Evolutionary conservation across 139 green algal genomes (phyloP), one percentile per base, ranked within the genome.

Genomic region (Closterium sp.): DNA sequence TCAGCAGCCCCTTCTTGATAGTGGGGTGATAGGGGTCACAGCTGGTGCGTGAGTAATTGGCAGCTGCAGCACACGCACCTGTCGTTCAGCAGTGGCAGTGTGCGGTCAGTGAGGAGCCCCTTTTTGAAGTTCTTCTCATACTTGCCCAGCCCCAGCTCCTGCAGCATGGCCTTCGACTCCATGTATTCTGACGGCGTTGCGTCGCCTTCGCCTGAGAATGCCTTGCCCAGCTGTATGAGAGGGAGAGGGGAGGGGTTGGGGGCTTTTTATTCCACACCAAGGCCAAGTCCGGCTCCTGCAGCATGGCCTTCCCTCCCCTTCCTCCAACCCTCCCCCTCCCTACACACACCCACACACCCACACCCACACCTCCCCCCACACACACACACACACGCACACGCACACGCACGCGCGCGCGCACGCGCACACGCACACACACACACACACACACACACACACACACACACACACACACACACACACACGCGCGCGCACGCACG

Each of bases 71-170:
- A n/a, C 62, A 87, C 91, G 4, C 62, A 94, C 89, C 90, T 94
- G 22, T 95, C 95, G 24, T 92, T 95, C 30, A 96, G 70, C n/a
- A 95, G 91, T 5, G 90, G 34, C 84, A 99, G 97, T 29, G 97
- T 99, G 70, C 94, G 96, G 95, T 99, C 98, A 31, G 96, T 98
- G 10, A 99, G 95, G 94, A 96, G 91, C 5, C 95, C 97, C 90
- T 97, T 97, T 94, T 97, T 98, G 79, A 99, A 94, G 90, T 99
- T 99, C 92, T 98, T 97, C 88, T 98, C 95, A 91, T 98, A 99
- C 90, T 99, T 98, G 95, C 98, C 31, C 10, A 99, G 94, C 6
- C 97, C 97, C 30, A 99, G 94, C 1, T 89, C 95, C n/a, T 92
- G 94, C 9, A 99, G 96, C 97, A 99, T 98, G 86, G 96, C 96